Evolutionary conservation across 1,139 yeast species (phyloP).

Genomic region (Geotrichum reessii): DNA sequence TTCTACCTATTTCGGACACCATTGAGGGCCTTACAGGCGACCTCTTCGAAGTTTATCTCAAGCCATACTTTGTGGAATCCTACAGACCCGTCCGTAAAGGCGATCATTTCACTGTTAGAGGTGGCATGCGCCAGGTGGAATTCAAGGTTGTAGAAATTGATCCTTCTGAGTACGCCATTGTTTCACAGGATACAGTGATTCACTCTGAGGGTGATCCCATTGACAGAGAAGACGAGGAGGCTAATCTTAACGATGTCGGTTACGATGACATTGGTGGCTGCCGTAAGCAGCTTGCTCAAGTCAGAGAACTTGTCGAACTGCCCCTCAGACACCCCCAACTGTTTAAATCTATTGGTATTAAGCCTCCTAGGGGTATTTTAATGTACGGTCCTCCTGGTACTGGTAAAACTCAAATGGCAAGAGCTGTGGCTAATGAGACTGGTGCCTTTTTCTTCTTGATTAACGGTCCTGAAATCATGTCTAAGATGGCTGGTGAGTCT

Average conservation of each 20-base stretch:
- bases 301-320: slow-evolving; percentile 92
- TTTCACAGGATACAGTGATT: slow-evolving; percentile 95
- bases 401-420: slow-evolving; percentile 98
- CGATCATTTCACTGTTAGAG: slow-evolving; percentile 92
- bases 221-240: slow-evolving; percentile 97
- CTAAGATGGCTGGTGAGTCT: slow-evolving; percentile 99
- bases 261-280: slow-evolving; percentile 99
- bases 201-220: slow-evolving; percentile 99
- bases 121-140: slow-evolving; percentile 99
- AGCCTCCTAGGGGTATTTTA: slow-evolving; percentile 93
- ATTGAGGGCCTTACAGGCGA: slow-evolving; percentile 98
- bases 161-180: slow-evolving; percentile 95
- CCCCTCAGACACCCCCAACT: slow-evolving; percentile 96
- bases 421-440: slow-evolving; percentile 98
- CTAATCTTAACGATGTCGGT: slow-evolving; percentile 92
- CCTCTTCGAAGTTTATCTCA: slow-evolving; percentile 90
- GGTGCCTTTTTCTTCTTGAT: slow-evolving; percentile 97
- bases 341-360: slow-evolving; percentile 93
- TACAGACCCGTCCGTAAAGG: slow-evolving; percentile 98
- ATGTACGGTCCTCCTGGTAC: slow-evolving; percentile 99
- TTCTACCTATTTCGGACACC: slow-evolving; percentile 94
- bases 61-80: slow-evolving; percentile 98
- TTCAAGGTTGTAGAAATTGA: slow-evolving; percentile 97
- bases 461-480: slow-evolving; percentile 99
- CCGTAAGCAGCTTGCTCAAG: slow-evolving; percentile 97